A percentile compares a stretch with the other conserved stretches of the same genome.
Conservation (phyloP, 192 early-diverging fungal genomes). For the Dispira simplex region DNA sequence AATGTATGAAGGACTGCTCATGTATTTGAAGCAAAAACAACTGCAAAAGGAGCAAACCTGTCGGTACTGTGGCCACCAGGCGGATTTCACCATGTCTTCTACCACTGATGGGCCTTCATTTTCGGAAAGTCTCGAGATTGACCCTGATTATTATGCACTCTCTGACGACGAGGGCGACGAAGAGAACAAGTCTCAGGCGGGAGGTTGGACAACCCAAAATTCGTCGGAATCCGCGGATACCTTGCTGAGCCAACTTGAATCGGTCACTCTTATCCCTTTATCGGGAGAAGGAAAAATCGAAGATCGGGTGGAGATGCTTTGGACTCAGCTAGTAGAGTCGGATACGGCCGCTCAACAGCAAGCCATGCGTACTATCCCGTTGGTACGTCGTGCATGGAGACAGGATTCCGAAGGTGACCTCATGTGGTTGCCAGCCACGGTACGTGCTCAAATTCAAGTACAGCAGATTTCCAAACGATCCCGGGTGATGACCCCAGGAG, state of each 20-base stretch:
- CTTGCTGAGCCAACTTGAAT: conserved; percentile 11
- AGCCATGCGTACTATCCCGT: conserved; percentile 9
- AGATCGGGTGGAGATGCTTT: conserved; percentile 68
- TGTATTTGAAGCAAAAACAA: conserved; percentile 28
- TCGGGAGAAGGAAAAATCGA: conserved; percentile 88
- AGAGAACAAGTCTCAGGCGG: background rate
- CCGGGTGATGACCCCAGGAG: background rate
- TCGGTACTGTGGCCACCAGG: background rate
- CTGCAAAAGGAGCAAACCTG: background rate
- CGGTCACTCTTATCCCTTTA: conserved; percentile 66
- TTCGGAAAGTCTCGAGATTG: background rate
- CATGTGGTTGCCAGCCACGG: conserved; percentile 3
- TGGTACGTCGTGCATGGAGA: conserved; percentile 7
- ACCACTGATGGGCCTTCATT: background rate
- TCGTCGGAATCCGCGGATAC: conserved; percentile 12
- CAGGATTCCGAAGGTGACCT: conserved; percentile 6
- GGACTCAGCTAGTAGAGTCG: conserved; percentile 44
- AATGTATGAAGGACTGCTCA: conserved; percentile 53
- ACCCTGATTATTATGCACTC: conserved; percentile 22
- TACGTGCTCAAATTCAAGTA: conserved; percentile 8
- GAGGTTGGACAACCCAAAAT: conserved; percentile 17
- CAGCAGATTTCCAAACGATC: background rate
- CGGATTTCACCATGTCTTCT: background rate
- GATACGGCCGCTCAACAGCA: conserved; percentile 10
- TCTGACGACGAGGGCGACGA: conserved; percentile 17